These are phyloP conservation scores for Rhodotorula taiwanensis DNA, from an alignment of 768 basidiomycete species.

Conservation along the genomic window DNA sequence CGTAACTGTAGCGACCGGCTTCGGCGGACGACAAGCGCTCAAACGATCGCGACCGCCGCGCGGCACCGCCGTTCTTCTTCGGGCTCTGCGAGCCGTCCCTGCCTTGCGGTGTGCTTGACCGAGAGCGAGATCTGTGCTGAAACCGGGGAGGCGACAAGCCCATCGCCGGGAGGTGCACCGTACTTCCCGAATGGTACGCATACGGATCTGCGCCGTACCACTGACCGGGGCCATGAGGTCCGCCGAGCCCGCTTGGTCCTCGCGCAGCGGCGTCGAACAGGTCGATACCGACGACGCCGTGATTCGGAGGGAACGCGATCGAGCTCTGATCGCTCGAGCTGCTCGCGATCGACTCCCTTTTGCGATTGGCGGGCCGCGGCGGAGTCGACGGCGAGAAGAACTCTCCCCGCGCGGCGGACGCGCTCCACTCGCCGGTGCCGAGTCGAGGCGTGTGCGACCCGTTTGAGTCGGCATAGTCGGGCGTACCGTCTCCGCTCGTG, in stretches of 20 bases:
- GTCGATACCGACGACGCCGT: slow-evolving; percentile 10
- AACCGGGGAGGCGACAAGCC: not conserved
- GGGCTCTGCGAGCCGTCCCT: too few relatives aligned
- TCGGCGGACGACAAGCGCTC: too few relatives aligned
- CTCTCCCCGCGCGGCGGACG: too few relatives aligned
- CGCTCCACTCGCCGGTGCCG: too few relatives aligned
- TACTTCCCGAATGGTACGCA: not conserved
- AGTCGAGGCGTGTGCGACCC: slow-evolving; percentile 10
- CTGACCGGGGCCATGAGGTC: not conserved
- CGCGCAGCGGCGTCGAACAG: not conserved
- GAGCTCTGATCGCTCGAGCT: not conserved
- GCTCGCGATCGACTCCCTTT: not conserved
- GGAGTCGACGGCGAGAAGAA: slow-evolving; percentile 7
- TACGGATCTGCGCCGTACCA: slow-evolving; percentile 11
- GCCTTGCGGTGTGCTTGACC: too few relatives aligned
- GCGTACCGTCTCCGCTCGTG: not conserved
- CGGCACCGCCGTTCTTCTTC: too few relatives aligned
- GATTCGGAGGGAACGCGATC: slow-evolving; percentile 23
- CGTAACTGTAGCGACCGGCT: too few relatives aligned
- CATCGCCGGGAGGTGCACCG: too few relatives aligned
- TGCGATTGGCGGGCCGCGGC: not conserved
- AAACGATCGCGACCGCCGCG: too few relatives aligned
- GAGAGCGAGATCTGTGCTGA: too few relatives aligned
- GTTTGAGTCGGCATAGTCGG: not conserved
- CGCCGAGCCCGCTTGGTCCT: not conserved